Evolutionary conservation across 106 monocot species (phyloP).

Genomic region (Ottelia alismoides): DNA sequence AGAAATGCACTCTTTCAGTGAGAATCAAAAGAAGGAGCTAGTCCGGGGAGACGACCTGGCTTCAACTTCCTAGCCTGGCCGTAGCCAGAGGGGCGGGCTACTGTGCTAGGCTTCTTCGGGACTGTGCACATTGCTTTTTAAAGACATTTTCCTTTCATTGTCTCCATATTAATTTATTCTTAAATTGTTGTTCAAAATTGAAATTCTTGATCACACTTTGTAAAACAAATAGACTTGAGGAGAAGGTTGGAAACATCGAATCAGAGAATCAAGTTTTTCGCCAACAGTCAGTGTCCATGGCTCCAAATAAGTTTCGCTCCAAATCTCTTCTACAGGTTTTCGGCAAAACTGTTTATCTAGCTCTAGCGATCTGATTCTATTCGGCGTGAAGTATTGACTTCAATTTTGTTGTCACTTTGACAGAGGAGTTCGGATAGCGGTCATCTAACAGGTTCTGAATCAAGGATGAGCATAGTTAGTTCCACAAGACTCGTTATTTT

Average conservation of each 20-base stretch:
- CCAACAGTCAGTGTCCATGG: constrained; percentile 82
- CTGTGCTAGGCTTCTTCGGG: no score
- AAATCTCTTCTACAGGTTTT: constrained; percentile 79
- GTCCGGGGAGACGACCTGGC: no score
- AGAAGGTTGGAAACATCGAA: constrained; percentile 78
- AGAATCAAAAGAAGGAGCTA: no score
- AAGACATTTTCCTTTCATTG: no score
- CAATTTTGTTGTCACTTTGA: background rate
- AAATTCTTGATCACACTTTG: no score
- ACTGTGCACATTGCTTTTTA: no score
- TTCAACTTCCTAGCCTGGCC: no score
- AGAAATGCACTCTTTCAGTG: no score
- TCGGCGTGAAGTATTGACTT: background rate
- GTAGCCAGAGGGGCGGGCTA: no score
- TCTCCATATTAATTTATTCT: no score
- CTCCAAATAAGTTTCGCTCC: constrained; percentile 84
- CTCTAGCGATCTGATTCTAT: background rate
- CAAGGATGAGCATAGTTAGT: background rate
- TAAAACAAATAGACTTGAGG: constrained; percentile 68
- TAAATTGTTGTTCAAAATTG: no score
- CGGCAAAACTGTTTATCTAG: no score
- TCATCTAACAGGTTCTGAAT: constrained; percentile 15
- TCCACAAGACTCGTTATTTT: background rate
- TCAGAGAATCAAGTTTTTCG: constrained; percentile 96
- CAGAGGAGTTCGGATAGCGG: constrained; percentile 73